Percentiles rank a stretch among this genome's conserved stretches.
Conservation (phyloP, 2,329 filamentous ascomycete genomes). For the Dactylella cylindrospora region DNA sequence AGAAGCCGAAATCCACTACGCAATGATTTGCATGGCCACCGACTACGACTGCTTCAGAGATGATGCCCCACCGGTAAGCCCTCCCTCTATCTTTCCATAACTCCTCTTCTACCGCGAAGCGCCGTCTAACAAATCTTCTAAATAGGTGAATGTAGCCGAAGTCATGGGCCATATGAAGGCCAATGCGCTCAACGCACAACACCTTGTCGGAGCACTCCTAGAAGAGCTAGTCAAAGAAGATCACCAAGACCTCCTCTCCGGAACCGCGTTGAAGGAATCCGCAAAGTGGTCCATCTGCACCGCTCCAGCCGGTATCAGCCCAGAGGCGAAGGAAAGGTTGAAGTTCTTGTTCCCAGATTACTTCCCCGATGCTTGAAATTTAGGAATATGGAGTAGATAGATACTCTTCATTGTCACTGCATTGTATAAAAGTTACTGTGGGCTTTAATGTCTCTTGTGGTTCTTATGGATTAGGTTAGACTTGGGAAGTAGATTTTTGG, state of each 20-base stretch:
- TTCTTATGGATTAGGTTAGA: too few relatives aligned
- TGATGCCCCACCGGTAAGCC: constrained; percentile 29
- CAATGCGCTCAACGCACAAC: constrained; percentile 83
- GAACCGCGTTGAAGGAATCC: constrained; percentile 76
- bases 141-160: constrained; percentile 83
- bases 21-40: constrained; percentile 99
- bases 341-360: constrained; percentile 87
- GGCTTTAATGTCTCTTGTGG: too few relatives aligned
- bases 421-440: too few relatives aligned
- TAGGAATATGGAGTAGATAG: background rate
- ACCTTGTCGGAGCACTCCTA: constrained; percentile 80
- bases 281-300: constrained; percentile 84
- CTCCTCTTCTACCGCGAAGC: constrained; percentile 49
- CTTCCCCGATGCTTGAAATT: constrained; percentile 51
- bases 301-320: constrained; percentile 70
- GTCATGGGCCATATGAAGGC: constrained; percentile 95
- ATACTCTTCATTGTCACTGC: too few relatives aligned
- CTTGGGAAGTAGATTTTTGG: background rate
- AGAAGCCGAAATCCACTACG: constrained; percentile 94
- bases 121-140: too few relatives aligned
- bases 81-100: background rate
- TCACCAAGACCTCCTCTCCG: constrained; percentile 71
- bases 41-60: constrained; percentile 93
- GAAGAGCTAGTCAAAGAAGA: constrained; percentile 80
- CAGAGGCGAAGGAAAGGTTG: constrained; percentile 75